Conservation (phyloP, 768 basidiomycete genomes). For the Pholiota molesta region DNA sequence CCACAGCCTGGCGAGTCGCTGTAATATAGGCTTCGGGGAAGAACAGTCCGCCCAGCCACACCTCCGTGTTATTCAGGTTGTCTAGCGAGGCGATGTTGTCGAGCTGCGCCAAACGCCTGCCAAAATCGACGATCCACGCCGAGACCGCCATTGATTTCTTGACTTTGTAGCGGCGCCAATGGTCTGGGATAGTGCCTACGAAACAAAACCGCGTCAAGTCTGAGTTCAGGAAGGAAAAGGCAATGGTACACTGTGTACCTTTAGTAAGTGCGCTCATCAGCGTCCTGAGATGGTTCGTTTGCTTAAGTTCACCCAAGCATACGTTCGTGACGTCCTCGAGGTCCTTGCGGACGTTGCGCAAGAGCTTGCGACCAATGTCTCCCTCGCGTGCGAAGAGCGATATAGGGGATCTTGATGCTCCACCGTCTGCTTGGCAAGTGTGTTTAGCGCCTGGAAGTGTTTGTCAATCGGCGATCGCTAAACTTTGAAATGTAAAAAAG, state of each 20-base stretch:
- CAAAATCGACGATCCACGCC: constrained; percentile 84
- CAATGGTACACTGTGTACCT: constrained; percentile 48
- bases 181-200: constrained; percentile 81
- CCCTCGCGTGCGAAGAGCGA: constrained; percentile 90
- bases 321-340: constrained; percentile 81
- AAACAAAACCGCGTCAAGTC: background rate
- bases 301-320: constrained; percentile 86
- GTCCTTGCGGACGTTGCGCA: constrained; percentile 81
- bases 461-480: constrained; percentile 2
- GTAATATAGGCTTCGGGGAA: constrained; percentile 97
- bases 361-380: constrained; percentile 75
- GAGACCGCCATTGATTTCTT: constrained; percentile 79
- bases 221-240: constrained; percentile 9
- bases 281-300: constrained; percentile 93
- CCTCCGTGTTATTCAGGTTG: constrained; percentile 69
- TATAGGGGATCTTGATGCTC: constrained; percentile 85
- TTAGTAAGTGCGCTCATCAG: constrained; percentile 87
- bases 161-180: constrained; percentile 92
- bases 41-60: constrained; percentile 94
- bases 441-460: constrained; percentile 58
- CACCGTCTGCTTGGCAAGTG: constrained; percentile 61
- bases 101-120: constrained; percentile 81
- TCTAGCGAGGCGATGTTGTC: constrained; percentile 68
- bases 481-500: background rate
- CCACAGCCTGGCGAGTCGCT: constrained; percentile 93